Percentiles rank a stretch among this genome's conserved stretches.
phyloP scores from a whole-genome alignment of 805 yeast species.

The Schizosaccharomyces octosporus region DNA sequence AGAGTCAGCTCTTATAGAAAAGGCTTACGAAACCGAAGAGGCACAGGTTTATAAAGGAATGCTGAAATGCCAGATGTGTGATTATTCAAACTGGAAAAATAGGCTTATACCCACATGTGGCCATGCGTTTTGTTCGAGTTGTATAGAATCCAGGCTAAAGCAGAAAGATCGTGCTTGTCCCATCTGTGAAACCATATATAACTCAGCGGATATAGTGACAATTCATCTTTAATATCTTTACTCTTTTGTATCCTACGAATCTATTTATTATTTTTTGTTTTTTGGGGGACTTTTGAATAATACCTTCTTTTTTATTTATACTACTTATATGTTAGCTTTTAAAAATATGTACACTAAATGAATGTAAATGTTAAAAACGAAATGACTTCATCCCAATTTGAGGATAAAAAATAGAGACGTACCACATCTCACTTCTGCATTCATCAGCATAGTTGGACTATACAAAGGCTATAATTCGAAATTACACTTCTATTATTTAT shows the following conservation, averaged over 20 bases:
- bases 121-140: slow-evolving; percentile 72
- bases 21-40: background rate
- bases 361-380: too few species aligned
- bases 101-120: slow-evolving; percentile 82
- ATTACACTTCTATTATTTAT: too few species aligned
- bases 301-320: too few species aligned
- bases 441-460: too few species aligned
- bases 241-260: background rate
- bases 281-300: background rate
- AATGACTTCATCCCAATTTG: too few species aligned
- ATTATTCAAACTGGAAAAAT: slow-evolving; percentile 69
- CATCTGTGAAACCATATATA: slow-evolving; percentile 70
- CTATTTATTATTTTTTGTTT: background rate
- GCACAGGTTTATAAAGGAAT: slow-evolving; percentile 15
- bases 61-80: slow-evolving; percentile 80
- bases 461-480: too few species aligned
- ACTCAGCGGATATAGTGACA: slow-evolving; percentile 53
- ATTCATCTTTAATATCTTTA: slow-evolving; percentile 38
- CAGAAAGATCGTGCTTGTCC: slow-evolving; percentile 92
- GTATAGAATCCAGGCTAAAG: slow-evolving; percentile 67
- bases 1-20: background rate
- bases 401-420: too few species aligned
- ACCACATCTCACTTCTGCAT: too few species aligned
- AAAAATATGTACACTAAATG: too few species aligned
- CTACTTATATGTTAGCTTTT: too few species aligned